phyloP scores from a whole-genome alignment of 1,284 basidiomycete species.

The Ganoderma resinaceum region DNA sequence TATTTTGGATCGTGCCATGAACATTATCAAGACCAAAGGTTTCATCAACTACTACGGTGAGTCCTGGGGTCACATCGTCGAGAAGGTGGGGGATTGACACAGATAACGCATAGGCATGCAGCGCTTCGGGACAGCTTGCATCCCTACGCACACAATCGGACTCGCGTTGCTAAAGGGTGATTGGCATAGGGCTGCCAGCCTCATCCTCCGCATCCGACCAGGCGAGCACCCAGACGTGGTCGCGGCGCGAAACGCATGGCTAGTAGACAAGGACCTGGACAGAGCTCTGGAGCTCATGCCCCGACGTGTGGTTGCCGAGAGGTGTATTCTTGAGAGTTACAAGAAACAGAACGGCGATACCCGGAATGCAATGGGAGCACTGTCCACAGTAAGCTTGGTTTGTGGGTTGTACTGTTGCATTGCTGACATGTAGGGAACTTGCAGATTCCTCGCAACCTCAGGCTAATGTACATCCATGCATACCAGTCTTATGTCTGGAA shows the following conservation, averaged over 20 bases:
- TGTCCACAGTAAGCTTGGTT: constrained; percentile 72
- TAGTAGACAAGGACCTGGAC: constrained; percentile 78
- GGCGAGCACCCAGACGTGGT: constrained; percentile 92
- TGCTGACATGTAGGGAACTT: not conserved
- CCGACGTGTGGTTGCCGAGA: constrained; percentile 89
- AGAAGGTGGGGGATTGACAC: constrained; percentile 6
- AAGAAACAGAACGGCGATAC: constrained; percentile 81
- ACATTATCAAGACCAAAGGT: constrained; percentile 83
- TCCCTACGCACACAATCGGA: constrained; percentile 95
- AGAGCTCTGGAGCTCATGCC: constrained; percentile 87
- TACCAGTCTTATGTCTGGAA: constrained; percentile 99
- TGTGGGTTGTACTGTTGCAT: not conserved
- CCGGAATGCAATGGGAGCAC: constrained; percentile 84
- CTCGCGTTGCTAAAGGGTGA: constrained; percentile 88
- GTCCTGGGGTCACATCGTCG: constrained; percentile 5
- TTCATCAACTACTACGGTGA: constrained; percentile 99
- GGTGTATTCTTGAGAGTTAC: constrained; percentile 90
- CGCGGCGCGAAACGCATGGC: constrained; percentile 83
- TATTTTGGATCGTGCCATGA: constrained; percentile 79
- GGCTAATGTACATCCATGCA: constrained; percentile 98
- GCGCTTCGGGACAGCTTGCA: constrained; percentile 95
- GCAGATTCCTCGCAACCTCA: constrained; percentile 93
- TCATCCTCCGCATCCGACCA: constrained; percentile 82
- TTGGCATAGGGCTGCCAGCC: constrained; percentile 87
- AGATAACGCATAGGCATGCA: constrained; percentile 81